Evolutionary conservation across 1,284 basidiomycete genomes (phyloP).

Genomic region (Fistulinella staudtii): DNA sequence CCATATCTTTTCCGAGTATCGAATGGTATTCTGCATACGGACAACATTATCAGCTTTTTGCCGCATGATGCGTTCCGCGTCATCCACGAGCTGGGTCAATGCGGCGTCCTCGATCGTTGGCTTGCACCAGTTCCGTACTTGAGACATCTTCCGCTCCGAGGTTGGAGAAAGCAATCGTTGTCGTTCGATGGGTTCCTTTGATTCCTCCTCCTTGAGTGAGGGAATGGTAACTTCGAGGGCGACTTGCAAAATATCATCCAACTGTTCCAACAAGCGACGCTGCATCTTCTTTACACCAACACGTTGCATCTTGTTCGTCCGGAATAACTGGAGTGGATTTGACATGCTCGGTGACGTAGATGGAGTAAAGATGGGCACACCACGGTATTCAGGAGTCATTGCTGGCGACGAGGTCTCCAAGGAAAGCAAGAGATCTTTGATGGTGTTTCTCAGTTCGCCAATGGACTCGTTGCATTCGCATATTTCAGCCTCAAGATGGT

Average conservation of each 20-base stretch:
- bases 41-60: conserved; percentile 95
- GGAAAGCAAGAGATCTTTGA: conserved; percentile 66
- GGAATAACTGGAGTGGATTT: conserved; percentile 70
- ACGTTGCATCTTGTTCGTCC: conserved; percentile 70
- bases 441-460: conserved; percentile 78
- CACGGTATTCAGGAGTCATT: conserved; percentile 76
- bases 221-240: conserved; percentile 87
- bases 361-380: conserved; percentile 77
- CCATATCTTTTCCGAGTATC: conserved; percentile 96
- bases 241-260: conserved; percentile 80
- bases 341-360: conserved; percentile 63
- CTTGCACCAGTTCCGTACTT: conserved; percentile 80
- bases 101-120: conserved; percentile 85
- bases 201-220: conserved; percentile 85
- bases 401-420: conserved; percentile 63
- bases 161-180: conserved; percentile 85
- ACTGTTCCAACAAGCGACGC: conserved; percentile 74
- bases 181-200: conserved; percentile 87
- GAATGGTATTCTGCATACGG: conserved; percentile 96
- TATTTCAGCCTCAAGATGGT: conserved; percentile 95
- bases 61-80: conserved; percentile 85
- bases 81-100: conserved; percentile 75
- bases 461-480: conserved; percentile 92
- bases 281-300: conserved; percentile 81
- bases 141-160: conserved; percentile 80